Evolutionary conservation across 768 basidiomycete species (phyloP), one percentile per base, ranked within the genome.

Genomic region (Agaricus subrufescens): DNA sequence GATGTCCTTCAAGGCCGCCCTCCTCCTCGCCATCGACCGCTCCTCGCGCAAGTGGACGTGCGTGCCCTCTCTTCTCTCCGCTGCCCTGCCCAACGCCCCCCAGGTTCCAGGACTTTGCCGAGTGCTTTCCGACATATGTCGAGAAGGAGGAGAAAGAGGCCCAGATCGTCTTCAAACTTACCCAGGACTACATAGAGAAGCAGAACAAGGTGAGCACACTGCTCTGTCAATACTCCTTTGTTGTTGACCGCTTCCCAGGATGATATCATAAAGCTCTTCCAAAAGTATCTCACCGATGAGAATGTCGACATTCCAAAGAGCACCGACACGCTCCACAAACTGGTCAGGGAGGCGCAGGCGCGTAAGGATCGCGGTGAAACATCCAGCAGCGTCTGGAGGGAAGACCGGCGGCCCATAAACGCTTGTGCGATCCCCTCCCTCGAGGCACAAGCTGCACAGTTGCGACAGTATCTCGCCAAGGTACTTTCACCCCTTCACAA

Each of bases 101-200:
- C 55, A 84, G 82, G 50, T 82, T 77, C 59, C 77, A 82, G 60
- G 79, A 82, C 59, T 83, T 83, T 60, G 74, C 79, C 31, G 82
- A 87, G 70, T 87, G 85, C 64, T 87, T 87, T 61, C 75, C 84
- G 5, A 66, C 81, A 29, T 87, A 83, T 65, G 83, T 80, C 30
- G 81, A 86, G 60, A 84, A 86, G 60, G 83, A 85, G 58, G 82
- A 79, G 57, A 82, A 85, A 50, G 80, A 83, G 10, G 78, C 84
- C 1, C 75, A 76, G 29, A 80, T 78, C 3, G 82, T 82, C 1
- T 86, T 78, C 64, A 84, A 84, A 54, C 82, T 81, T 15, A 82
- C 91, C 15, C 83, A 87, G 4, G 75, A 82, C 59, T 87, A 87
- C 52, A 86, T 90, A 63, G 87, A 91, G 61, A 77, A 81, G 11